Evolutionary conservation across 2,329 filamentous ascomycete species (phyloP).

Genomic region (Chrysosporium keratinophilum): DNA sequence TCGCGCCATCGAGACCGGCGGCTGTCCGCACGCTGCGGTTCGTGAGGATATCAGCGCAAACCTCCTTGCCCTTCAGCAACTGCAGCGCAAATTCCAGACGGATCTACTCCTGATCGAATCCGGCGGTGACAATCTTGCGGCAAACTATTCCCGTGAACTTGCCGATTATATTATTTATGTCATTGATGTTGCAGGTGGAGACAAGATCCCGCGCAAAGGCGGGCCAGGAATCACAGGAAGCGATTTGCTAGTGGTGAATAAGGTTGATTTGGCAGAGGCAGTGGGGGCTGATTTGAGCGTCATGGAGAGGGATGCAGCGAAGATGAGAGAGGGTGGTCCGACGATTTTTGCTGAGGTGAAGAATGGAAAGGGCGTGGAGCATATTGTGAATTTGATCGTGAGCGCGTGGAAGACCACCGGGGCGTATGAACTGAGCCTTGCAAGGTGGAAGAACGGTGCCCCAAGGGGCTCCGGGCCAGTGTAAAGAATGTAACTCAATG

Average conservation of each 20-base stretch:
- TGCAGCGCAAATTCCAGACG: slow-evolving; percentile 68
- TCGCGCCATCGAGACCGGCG: slow-evolving; percentile 92
- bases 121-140: slow-evolving; percentile 90
- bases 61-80: slow-evolving; percentile 78
- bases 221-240: slow-evolving; percentile 95
- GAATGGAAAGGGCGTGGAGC: slow-evolving; percentile 69
- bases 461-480: slow-evolving; percentile 29
- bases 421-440: slow-evolving; percentile 44
- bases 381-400: slow-evolving; percentile 77
- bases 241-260: slow-evolving; percentile 88
- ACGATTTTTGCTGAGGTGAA: slow-evolving; percentile 98
- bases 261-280: slow-evolving; percentile 84
- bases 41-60: slow-evolving; percentile 95
- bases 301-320: slow-evolving; percentile 88
- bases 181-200: slow-evolving; percentile 90
- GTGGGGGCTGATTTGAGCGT: slow-evolving; percentile 83
- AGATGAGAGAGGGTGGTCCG: slow-evolving; percentile 90
- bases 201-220: slow-evolving; percentile 93
- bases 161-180: slow-evolving; percentile 98
- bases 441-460: slow-evolving; percentile 37
- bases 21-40: slow-evolving; percentile 92
- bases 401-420: slow-evolving; percentile 90
- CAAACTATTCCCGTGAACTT: slow-evolving; percentile 89
- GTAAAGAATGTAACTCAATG: neutral
- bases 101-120: slow-evolving; percentile 90